These are phyloP conservation scores for Yarrowia sp. DNA, from an alignment of 805 yeast genomes.

Conservation along the genomic window DNA sequence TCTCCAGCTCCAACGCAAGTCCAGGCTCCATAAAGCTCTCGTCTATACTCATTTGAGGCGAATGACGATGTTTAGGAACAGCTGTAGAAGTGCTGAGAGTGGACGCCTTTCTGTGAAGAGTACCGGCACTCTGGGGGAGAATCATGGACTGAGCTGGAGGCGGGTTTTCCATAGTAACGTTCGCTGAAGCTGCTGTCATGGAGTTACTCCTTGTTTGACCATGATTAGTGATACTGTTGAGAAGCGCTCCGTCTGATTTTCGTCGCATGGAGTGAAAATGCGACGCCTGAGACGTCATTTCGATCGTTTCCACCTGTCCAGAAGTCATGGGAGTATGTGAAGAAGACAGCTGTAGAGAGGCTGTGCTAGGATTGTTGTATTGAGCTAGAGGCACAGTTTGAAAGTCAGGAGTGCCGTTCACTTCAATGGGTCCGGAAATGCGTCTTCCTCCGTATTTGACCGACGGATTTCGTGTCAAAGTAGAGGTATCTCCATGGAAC, in stretches of 20 bases:
- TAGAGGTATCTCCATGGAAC: neutral
- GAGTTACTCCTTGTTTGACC: neutral
- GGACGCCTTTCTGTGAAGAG: neutral
- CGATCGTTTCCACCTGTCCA: neutral
- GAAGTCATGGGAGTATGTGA: neutral
- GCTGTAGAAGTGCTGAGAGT: neutral
- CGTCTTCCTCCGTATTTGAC: slow-evolving; percentile 15
- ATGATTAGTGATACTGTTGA: neutral
- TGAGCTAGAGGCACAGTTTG: neutral
- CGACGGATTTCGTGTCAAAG: neutral
- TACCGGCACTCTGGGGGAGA: neutral
- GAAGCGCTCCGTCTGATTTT: neutral
- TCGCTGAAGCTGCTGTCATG: neutral
- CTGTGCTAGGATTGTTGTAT: neutral
- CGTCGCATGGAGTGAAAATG: slow-evolving; percentile 4
- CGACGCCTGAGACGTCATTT: slow-evolving; percentile 21
- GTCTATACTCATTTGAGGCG: neutral
- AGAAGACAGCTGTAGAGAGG: neutral
- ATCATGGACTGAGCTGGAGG: neutral
- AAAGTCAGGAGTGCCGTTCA: slow-evolving; percentile 18
- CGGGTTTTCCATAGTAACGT: neutral
- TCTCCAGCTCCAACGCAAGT: slow-evolving; percentile 8
- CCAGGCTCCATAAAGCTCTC: neutral
- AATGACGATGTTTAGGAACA: neutral
- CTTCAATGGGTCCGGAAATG: neutral